Evolutionary conservation across 2,329 filamentous ascomycete species (phyloP).

Genomic region (Cladosporium sp.): DNA sequence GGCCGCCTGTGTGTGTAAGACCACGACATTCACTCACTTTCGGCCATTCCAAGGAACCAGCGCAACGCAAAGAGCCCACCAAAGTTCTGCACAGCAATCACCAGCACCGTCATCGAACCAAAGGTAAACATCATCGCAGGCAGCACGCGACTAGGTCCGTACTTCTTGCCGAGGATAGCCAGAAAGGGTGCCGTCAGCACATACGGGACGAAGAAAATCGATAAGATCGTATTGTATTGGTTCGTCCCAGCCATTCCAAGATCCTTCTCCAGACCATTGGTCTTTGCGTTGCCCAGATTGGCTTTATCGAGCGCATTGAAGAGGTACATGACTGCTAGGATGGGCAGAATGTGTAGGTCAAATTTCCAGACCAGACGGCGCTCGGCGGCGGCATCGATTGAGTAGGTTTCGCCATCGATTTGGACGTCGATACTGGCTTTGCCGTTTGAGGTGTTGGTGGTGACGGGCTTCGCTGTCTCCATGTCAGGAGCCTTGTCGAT

Average conservation of each 20-base stretch:
- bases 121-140: constrained; percentile 67
- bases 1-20: not conserved
- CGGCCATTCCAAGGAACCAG: constrained; percentile 63
- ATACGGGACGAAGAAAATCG: constrained; percentile 72
- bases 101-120: constrained; percentile 60
- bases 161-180: constrained; percentile 64
- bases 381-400: constrained; percentile 45
- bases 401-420: constrained; percentile 3
- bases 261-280: constrained; percentile 45
- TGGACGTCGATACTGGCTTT: not conserved
- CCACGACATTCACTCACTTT: constrained; percentile 36
- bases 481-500: not conserved
- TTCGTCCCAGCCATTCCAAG: constrained; percentile 54
- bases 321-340: constrained; percentile 58
- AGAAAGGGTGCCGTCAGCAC: constrained; percentile 65
- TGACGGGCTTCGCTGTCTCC: not conserved
- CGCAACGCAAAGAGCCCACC: constrained; percentile 62
- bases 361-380: constrained; percentile 52
- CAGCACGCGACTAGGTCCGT: constrained; percentile 59
- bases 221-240: constrained; percentile 64
- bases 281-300: constrained; percentile 32
- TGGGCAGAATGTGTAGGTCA: constrained; percentile 52
- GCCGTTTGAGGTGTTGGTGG: not conserved
- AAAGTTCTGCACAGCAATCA: constrained; percentile 56
- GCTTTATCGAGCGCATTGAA: constrained; percentile 51